phyloP scores from a whole-genome alignment of 306 rosid genomes.

The Calophaca sinica region DNA sequence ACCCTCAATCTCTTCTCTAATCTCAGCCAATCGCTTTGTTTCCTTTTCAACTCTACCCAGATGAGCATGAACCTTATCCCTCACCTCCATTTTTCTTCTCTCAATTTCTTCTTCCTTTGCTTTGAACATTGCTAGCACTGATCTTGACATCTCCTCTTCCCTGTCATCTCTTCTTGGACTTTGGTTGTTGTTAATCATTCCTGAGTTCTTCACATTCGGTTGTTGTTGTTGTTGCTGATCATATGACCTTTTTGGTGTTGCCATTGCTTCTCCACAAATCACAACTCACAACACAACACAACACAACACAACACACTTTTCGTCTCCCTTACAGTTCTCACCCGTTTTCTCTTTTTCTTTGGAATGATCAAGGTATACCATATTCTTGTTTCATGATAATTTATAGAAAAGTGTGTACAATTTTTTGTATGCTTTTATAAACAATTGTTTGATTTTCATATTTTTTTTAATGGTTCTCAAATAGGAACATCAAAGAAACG shows the following conservation, averaged over 20 bases:
- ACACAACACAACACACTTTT: conserved; percentile 41
- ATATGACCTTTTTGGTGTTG: conserved; percentile 68
- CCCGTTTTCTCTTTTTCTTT: conserved; percentile 43
- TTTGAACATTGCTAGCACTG: conserved; percentile 72
- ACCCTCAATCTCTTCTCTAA: conserved; percentile 91
- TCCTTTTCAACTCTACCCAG: conserved; percentile 77
- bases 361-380: too few species aligned
- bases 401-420: too few species aligned
- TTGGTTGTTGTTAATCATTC: conserved; percentile 54
- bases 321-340: conserved; percentile 26
- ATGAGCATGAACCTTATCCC: conserved; percentile 78
- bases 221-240: conserved; percentile 59
- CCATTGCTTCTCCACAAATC: conserved; percentile 61
- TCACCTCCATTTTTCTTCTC: conserved; percentile 83
- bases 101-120: conserved; percentile 96
- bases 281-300: conserved; percentile 21
- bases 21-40: conserved; percentile 83
- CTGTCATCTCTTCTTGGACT: conserved; percentile 72
- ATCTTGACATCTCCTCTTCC: conserved; percentile 86
- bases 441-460: too few species aligned
- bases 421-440: too few species aligned
- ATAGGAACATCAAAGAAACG: too few species aligned
- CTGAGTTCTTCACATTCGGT: conserved; percentile 57
- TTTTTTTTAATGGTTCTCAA: too few species aligned
- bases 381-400: too few species aligned